Evolutionary conservation across 257 asterid genomes (phyloP).

Genomic region (Salvia rosmarinus): DNA sequence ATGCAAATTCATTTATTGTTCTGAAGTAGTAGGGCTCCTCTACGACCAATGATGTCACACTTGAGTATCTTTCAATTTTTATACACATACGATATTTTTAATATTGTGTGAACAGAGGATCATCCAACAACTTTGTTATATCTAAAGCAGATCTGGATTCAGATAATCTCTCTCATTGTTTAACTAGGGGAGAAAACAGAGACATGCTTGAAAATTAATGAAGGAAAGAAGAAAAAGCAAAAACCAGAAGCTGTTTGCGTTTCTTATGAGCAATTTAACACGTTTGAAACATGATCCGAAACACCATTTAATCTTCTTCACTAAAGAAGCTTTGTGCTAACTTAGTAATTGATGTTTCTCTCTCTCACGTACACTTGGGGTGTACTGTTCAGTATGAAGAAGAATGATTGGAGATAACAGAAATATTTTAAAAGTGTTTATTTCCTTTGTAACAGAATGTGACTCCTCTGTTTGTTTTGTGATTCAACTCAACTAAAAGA

Average conservation of each 20-base stretch:
- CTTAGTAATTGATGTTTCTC: background rate
- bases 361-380: background rate
- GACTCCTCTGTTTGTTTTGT: too few relatives aligned
- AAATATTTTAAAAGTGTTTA: too few relatives aligned
- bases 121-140: background rate
- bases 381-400: background rate
- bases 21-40: too few relatives aligned
- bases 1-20: too few relatives aligned
- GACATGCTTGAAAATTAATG: background rate
- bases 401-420: background rate
- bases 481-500: too few relatives aligned
- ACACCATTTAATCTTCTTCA: constrained; percentile 38
- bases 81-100: too few relatives aligned
- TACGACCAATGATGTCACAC: too few relatives aligned
- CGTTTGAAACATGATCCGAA: constrained; percentile 67
- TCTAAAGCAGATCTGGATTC: background rate
- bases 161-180: too few relatives aligned
- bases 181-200: too few relatives aligned
- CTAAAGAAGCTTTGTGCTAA: background rate
- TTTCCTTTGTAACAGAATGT: too few relatives aligned
- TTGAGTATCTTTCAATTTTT: too few relatives aligned
- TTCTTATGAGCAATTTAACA: constrained; percentile 73
- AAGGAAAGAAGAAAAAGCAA: background rate
- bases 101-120: too few relatives aligned
- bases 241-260: constrained; percentile 70